phyloP scores from a whole-genome alignment of 306 rosid species.

The Medicago arabica region DNA sequence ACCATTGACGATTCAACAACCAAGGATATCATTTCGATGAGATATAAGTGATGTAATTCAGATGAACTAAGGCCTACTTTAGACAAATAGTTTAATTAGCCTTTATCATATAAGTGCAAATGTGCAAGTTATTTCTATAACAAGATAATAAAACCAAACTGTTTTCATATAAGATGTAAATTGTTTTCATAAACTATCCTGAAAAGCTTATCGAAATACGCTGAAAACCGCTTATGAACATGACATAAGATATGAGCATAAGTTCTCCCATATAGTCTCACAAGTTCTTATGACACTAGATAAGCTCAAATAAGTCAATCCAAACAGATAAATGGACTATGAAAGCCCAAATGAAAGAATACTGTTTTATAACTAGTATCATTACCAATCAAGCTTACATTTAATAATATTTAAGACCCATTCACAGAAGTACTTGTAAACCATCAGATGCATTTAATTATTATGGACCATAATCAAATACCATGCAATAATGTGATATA shows the following conservation, averaged over 20 bases:
- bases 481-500: background rate
- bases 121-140: too few relatives aligned
- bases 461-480: background rate
- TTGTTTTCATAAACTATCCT: too few relatives aligned
- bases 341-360: background rate
- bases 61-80: too few relatives aligned
- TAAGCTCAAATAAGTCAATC: background rate
- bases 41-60: background rate
- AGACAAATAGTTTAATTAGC: too few relatives aligned
- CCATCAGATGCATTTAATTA: background rate
- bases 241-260: background rate
- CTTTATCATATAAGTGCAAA: too few relatives aligned
- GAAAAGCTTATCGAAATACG: background rate
- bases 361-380: background rate
- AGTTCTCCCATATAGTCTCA: background rate
- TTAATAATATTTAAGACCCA: background rate
- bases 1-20: slow-evolving; percentile 5
- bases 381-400: background rate
- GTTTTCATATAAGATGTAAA: too few relatives aligned
- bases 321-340: background rate
- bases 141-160: too few relatives aligned
- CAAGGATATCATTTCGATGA: background rate
- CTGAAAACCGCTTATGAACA: background rate
- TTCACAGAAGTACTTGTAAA: slow-evolving; percentile 6
- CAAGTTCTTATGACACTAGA: background rate